phyloP scores from a whole-genome alignment of 306 rosid genomes.

The Chamaecrista fasciculata region DNA sequence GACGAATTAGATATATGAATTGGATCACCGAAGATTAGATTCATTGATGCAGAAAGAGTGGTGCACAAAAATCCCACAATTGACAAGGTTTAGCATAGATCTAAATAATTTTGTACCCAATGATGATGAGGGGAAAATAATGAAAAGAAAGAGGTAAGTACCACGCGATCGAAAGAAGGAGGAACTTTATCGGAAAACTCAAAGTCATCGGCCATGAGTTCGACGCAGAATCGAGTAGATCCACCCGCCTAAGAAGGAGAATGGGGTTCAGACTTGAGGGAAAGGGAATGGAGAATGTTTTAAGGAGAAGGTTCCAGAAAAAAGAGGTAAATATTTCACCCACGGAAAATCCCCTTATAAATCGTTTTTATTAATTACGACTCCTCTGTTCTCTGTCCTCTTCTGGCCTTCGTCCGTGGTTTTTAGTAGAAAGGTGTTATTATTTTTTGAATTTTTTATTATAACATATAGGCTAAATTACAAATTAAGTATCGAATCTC shows the following conservation, averaged over 20 bases:
- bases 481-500: no score
- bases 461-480: no score
- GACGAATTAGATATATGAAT: not conserved
- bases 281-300: not conserved
- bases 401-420: no score
- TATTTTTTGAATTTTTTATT: no score
- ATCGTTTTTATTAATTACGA: not conserved
- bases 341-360: not conserved
- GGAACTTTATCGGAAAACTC: conserved; percentile 42
- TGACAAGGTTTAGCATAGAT: not conserved
- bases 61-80: not conserved
- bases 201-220: conserved; percentile 56
- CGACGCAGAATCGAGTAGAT: conserved; percentile 28
- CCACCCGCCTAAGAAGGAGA: conserved; percentile 7
- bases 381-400: not conserved
- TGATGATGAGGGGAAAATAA: not conserved
- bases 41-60: not conserved
- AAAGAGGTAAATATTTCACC: not conserved
- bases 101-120: no score
- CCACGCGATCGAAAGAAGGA: conserved; percentile 51
- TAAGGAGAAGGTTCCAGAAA: not conserved
- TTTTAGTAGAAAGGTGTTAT: no score
- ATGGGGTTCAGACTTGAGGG: not conserved
- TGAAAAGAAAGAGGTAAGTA: not conserved
- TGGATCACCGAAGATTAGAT: not conserved